These are phyloP conservation scores for Monilinia vaccinii-corymbosi DNA, from an alignment of 2,329 filamentous ascomycete species.

Conservation along the genomic window DNA sequence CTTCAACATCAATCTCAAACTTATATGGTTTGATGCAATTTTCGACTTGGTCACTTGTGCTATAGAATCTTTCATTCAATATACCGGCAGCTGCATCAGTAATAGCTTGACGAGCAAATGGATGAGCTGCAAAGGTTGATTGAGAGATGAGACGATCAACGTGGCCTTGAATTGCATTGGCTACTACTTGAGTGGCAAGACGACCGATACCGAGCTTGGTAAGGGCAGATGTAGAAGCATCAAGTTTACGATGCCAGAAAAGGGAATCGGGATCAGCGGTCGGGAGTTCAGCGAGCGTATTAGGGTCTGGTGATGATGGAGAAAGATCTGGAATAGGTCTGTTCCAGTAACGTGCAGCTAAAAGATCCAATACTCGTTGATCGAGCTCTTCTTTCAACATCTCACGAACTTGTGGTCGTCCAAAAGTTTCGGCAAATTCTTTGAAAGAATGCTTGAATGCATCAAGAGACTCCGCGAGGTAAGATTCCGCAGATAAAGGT, in stretches of 20 bases:
- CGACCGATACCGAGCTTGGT: slow-evolving; percentile 93
- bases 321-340: slow-evolving; percentile 82
- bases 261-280: slow-evolving; percentile 77
- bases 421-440: slow-evolving; percentile 82
- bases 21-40: slow-evolving; percentile 99
- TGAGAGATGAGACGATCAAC: slow-evolving; percentile 69
- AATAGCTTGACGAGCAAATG: slow-evolving; percentile 88
- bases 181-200: slow-evolving; percentile 84
- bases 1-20: slow-evolving; percentile 91
- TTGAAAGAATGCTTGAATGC: slow-evolving; percentile 98
- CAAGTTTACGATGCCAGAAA: slow-evolving; percentile 91
- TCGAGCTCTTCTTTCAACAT: slow-evolving; percentile 88
- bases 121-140: slow-evolving; percentile 82
- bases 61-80: slow-evolving; percentile 88
- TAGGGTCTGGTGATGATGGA: slow-evolving; percentile 53
- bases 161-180: slow-evolving; percentile 75
- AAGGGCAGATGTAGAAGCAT: slow-evolving; percentile 79
- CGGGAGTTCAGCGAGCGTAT: slow-evolving; percentile 68
- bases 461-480: slow-evolving; percentile 89
- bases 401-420: slow-evolving; percentile 78
- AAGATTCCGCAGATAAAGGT: slow-evolving; percentile 88
- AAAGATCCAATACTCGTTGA: slow-evolving; percentile 84
- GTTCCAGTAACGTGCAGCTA: slow-evolving; percentile 96
- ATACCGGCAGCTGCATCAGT: slow-evolving; percentile 83
- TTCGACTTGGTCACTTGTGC: slow-evolving; percentile 94